Percentiles rank a stretch among this genome's conserved stretches.
These are phyloP conservation scores for Conticribra guillardii DNA, from an alignment of 108 stramenopile species.

Conservation along the genomic window DNA sequence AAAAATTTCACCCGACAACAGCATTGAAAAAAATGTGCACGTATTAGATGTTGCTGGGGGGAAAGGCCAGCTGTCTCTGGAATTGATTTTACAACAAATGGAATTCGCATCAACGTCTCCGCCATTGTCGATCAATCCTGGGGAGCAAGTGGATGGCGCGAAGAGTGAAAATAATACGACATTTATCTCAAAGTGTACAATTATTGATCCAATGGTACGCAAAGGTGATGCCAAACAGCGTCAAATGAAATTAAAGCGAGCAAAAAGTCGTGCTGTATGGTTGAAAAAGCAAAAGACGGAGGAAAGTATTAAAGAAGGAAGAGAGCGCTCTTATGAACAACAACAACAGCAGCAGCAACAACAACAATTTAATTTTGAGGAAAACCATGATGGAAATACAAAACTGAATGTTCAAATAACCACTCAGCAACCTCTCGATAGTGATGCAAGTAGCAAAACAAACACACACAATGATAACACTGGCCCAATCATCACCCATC, in stretches of 20 bases:
- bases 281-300: slow-evolving; percentile 32
- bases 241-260: slow-evolving; percentile 17
- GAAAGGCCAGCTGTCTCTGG: slow-evolving; percentile 70
- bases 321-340: too few species aligned
- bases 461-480: not conserved
- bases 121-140: too few species aligned
- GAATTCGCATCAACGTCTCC: not conserved
- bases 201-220: slow-evolving; percentile 70
- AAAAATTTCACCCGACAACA: slow-evolving; percentile 25
- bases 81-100: slow-evolving; percentile 56
- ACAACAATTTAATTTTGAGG: too few species aligned
- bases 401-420: slow-evolving; percentile 6
- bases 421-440: not conserved
- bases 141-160: not conserved
- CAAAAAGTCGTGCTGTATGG: slow-evolving; percentile 12
- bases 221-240: slow-evolving; percentile 45
- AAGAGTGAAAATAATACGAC: not conserved
- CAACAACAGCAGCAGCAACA: too few species aligned
- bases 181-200: slow-evolving; percentile 44
- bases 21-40: slow-evolving; percentile 10
- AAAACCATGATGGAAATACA: slow-evolving; percentile 14
- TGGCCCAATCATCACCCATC: not conserved
- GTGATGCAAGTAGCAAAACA: not conserved
- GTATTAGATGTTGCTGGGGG: slow-evolving; percentile 76
- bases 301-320: too few species aligned